Percentiles rank a stretch among this genome's conserved stretches.
phyloP scores from a whole-genome alignment of 768 basidiomycete genomes.

The Rhodocollybia butyracea region DNA sequence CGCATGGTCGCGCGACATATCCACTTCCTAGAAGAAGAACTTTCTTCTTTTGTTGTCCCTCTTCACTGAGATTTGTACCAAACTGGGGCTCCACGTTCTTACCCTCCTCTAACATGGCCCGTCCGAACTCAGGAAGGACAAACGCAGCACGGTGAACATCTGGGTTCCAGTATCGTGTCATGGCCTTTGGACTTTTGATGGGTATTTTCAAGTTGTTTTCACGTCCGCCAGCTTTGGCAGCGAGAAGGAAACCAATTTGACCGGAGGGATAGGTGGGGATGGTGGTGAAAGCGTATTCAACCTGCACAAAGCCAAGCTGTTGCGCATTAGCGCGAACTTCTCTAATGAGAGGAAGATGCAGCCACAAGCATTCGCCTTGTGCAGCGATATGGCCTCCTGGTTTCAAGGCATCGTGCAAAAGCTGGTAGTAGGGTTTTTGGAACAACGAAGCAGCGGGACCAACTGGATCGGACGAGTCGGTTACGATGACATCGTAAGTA shows the following conservation, averaged over 20 bases:
- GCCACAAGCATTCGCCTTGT: constrained; percentile 94
- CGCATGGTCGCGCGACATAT: constrained; percentile 94
- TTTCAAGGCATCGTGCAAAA: constrained; percentile 85
- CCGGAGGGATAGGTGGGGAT: constrained; percentile 99
- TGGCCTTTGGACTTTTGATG: constrained; percentile 57
- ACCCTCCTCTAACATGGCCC: constrained; percentile 68
- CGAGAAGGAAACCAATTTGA: constrained; percentile 92
- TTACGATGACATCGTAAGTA: constrained; percentile 96
- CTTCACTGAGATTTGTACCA: constrained; percentile 51
- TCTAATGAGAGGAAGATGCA: constrained; percentile 85
- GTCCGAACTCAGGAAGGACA: constrained; percentile 89
- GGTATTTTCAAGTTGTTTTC: constrained; percentile 60
- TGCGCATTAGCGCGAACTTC: constrained; percentile 67
- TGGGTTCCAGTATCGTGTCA: constrained; percentile 83
- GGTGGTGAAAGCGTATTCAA: constrained; percentile 92
- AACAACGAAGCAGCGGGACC: constrained; percentile 94
- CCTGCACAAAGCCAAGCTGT: constrained; percentile 65
- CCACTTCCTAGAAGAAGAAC: constrained; percentile 92
- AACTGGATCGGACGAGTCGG: constrained; percentile 97
- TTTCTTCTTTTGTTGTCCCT: constrained; percentile 49
- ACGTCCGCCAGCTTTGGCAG: constrained; percentile 70
- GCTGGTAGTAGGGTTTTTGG: constrained; percentile 95
- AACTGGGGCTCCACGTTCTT: constrained; percentile 72
- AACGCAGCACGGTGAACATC: constrained; percentile 81
- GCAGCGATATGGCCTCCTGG: constrained; percentile 93